These are phyloP conservation scores for Tephrocybe sp. DNA, from an alignment of 768 basidiomycete species.

Conservation along the genomic window DNA sequence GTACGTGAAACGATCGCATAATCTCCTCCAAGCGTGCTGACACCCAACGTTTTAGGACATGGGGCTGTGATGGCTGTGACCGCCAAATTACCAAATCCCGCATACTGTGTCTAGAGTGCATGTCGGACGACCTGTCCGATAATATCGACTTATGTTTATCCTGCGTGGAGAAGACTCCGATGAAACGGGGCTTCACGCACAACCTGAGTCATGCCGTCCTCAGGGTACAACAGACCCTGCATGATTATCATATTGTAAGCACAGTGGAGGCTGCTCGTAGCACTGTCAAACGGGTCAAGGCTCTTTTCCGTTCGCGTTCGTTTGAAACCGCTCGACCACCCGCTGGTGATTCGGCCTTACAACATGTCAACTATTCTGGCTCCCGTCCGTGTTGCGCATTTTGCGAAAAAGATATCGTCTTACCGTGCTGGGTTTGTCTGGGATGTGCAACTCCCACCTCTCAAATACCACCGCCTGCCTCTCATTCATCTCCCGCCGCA, in stretches of 20 bases:
- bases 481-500: background rate
- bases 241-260: conserved; percentile 29
- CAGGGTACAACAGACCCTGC: conserved; percentile 29
- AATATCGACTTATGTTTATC: conserved; percentile 31
- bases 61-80: conserved; percentile 33
- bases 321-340: conserved; percentile 18
- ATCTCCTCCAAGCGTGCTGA: background rate
- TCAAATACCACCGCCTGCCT: background rate
- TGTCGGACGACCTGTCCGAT: conserved; percentile 30
- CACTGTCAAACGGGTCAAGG: conserved; percentile 24
- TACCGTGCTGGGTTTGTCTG: conserved; percentile 22
- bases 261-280: conserved; percentile 25
- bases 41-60: conserved; percentile 18
- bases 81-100: conserved; percentile 30
- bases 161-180: conserved; percentile 28
- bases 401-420: conserved; percentile 16
- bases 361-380: background rate
- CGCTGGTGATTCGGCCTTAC: background rate
- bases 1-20: conserved; percentile 18
- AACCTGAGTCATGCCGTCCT: conserved; percentile 29
- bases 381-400: conserved; percentile 10
- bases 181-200: conserved; percentile 29
- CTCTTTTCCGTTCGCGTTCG: conserved; percentile 22
- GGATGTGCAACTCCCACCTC: conserved; percentile 12
- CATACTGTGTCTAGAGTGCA: conserved; percentile 31